Percentiles rank a stretch among this genome's conserved stretches.
Evolutionary conservation across 116 monocot species (phyloP).

Genomic region (Zostera marina): DNA sequence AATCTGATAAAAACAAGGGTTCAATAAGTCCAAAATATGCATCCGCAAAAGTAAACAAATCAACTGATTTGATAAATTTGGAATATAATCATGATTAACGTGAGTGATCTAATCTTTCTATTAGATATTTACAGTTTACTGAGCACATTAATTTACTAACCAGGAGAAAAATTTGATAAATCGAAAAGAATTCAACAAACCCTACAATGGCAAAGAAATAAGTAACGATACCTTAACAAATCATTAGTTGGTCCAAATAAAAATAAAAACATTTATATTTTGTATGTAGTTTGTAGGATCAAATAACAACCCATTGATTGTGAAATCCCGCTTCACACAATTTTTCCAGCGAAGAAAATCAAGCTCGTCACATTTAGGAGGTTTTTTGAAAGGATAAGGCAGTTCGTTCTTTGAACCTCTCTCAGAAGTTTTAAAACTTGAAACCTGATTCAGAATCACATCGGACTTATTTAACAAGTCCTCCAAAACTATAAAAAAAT

Average conservation of each 20-base stretch:
- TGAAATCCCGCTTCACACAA: constrained; percentile 77
- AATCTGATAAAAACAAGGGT: constrained; percentile 34
- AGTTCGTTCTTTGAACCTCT: constrained; percentile 23
- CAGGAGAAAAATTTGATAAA: background rate
- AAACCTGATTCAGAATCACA: constrained; percentile 47
- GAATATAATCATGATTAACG: background rate
- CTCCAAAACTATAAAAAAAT: background rate
- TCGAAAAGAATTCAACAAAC: background rate
- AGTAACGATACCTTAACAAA: background rate
- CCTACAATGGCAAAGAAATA: background rate
- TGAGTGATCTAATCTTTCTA: background rate
- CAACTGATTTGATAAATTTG: background rate
- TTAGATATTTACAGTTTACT: background rate
- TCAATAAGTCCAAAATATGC: background rate
- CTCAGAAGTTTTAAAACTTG: constrained; percentile 74
- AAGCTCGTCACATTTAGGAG: constrained; percentile 35
- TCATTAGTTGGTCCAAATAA: background rate
- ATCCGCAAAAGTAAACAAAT: background rate
- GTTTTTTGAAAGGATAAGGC: constrained; percentile 14
- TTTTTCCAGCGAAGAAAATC: constrained; percentile 82
- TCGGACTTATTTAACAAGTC: constrained; percentile 1
- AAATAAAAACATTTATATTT: background rate
- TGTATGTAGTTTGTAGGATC: background rate
- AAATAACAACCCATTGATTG: constrained; percentile 70
- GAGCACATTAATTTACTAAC: background rate